Conservation (phyloP, 495 filamentous ascomycete species). For the Bathelium albidoporum region DNA sequence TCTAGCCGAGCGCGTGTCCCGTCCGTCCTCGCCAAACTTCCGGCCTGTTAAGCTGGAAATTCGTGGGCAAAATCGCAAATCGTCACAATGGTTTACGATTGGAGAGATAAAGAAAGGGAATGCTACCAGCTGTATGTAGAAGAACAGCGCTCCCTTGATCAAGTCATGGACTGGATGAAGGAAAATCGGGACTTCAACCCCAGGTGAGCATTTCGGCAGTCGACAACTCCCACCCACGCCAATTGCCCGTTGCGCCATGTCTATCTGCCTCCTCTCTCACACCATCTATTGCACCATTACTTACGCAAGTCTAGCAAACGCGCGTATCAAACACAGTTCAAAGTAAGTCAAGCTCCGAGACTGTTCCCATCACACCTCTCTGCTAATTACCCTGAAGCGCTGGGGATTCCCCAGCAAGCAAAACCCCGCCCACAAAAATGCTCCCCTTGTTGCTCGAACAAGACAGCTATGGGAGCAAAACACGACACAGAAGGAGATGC, state of each 20-base stretch:
- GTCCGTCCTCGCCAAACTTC: no score
- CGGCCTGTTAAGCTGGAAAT: background rate
- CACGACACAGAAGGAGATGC: slow-evolving; percentile 59
- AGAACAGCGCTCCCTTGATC: slow-evolving; percentile 55
- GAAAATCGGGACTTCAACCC: background rate
- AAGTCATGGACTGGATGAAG: slow-evolving; percentile 15
- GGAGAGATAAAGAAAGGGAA: slow-evolving; percentile 58
- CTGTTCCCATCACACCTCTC: slow-evolving; percentile 8
- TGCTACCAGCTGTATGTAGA: slow-evolving; percentile 65
- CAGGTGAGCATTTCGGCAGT: slow-evolving; percentile 6
- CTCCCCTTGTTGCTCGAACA: slow-evolving; percentile 52
- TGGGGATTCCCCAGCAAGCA: slow-evolving; percentile 72
- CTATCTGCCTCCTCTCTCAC: background rate
- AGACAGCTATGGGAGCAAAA: slow-evolving; percentile 71
- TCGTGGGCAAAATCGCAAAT: background rate
- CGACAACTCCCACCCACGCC: slow-evolving; percentile 6
- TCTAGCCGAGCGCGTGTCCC: no score
- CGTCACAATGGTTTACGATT: slow-evolving; percentile 57
- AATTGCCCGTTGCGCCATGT: background rate
- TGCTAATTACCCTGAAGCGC: slow-evolving; percentile 24
- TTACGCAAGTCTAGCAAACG: slow-evolving; percentile 45
- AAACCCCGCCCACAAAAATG: slow-evolving; percentile 57
- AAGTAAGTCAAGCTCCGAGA: slow-evolving; percentile 20
- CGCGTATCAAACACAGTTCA: slow-evolving; percentile 63
- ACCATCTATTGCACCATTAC: background rate